Conservation (phyloP, 1,139 yeast species). For the Nadsonia starkeyi-henricii region DNA sequence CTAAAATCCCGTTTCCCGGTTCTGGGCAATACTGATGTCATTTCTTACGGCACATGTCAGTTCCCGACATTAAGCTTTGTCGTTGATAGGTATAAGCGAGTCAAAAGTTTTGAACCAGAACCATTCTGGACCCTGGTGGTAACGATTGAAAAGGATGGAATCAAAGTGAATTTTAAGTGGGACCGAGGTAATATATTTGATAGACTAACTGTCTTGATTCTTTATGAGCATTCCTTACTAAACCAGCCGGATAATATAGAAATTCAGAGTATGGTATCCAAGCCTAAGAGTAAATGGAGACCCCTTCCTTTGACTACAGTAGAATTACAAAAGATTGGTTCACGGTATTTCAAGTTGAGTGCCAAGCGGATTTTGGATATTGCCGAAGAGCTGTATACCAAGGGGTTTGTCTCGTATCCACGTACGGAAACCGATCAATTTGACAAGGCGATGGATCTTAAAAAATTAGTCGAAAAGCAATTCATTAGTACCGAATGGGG, state of each 20-base stretch:
- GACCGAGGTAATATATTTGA: slow-evolving; percentile 59
- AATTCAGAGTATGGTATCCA: slow-evolving; percentile 38
- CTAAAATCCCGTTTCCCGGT: slow-evolving; percentile 23
- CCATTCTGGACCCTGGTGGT: slow-evolving; percentile 64
- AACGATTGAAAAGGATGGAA: slow-evolving; percentile 27
- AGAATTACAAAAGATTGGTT: slow-evolving; percentile 81
- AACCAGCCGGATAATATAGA: slow-evolving; percentile 30
- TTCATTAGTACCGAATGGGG: slow-evolving; percentile 35
- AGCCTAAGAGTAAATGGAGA: slow-evolving; percentile 61
- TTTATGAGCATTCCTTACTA: slow-evolving; percentile 53
- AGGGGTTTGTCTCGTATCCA: slow-evolving; percentile 85
- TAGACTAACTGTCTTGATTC: slow-evolving; percentile 41
- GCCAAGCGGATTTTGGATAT: slow-evolving; percentile 65
- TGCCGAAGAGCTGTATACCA: slow-evolving; percentile 77
- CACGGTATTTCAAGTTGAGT: slow-evolving; percentile 56
- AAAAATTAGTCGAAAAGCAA: slow-evolving; percentile 46
- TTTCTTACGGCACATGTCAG: slow-evolving; percentile 91
- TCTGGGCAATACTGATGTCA: slow-evolving; percentile 21
- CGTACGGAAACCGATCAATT: slow-evolving; percentile 93
- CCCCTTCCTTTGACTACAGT: slow-evolving; percentile 93
- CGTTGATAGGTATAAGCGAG: slow-evolving; percentile 80
- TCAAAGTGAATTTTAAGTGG: slow-evolving; percentile 44
- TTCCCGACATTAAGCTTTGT: slow-evolving; percentile 95
- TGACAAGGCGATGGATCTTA: slow-evolving; percentile 62
- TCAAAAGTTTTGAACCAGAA: slow-evolving; percentile 58